Evolutionary conservation across 1,284 basidiomycete species (phyloP), one percentile per base, ranked within the genome.

Genomic region (Abortiporus biennis): DNA sequence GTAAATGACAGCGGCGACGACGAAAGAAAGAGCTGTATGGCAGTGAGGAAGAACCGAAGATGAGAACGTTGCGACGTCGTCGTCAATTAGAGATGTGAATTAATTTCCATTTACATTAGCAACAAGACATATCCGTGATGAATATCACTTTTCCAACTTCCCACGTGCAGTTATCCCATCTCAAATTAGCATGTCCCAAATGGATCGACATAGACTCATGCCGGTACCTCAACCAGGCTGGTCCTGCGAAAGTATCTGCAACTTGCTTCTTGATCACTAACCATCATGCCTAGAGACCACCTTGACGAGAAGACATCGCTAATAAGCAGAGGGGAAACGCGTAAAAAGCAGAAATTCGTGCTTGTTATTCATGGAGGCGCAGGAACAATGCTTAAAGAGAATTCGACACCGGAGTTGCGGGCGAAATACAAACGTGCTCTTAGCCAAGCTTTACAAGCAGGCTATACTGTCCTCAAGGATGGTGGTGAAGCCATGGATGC

Each of bases 401-500:
- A 60, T n/a, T 77, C 78, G n/a, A 81, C 83, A 1, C 79, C 78
- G 2, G 77, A 79, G 43, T 67, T 80, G 50, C 71, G 71, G 22
- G 71, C 71, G 8, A 60, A 62, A 39, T 89, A 88, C 62, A 78
- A 73, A 50, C 58, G 63, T 1, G 75, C 67, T 1, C 63, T 92
- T 29, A 58, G 61, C 15, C 56, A 61, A 2, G 78, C 86, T 0
- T 65, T 92, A 30, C 49, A 63, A 24, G 75, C 75, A 3, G 89
- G 89, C 1, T 67, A 89, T 53, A 56, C 71, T 19, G 67, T 89
- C 13, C 70, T 91, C 29, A 62, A 59, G 25, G 57, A 68, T 2
- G 85, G 84, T 17, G 85, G 85, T 0, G 82, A 87, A 53, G 87
- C 88, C 3, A 78, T 92, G 69, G 85, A 91, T 54, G 87, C 88